phyloP scores from a whole-genome alignment of 1,139 yeast species.

The Debaryomyces sp. region DNA sequence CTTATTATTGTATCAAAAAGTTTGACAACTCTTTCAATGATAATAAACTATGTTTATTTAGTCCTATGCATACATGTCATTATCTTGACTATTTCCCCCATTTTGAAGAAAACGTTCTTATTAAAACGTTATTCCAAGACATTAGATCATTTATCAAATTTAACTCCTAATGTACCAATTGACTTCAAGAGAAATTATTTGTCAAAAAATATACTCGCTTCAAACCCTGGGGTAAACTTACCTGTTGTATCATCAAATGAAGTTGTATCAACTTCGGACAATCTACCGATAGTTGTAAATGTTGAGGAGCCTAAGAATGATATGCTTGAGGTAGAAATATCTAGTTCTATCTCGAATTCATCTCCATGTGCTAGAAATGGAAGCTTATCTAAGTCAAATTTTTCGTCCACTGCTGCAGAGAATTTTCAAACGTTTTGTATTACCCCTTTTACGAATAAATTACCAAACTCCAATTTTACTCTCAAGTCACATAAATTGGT shows the following conservation, averaged over 20 bases:
- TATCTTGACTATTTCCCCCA: constrained; percentile 36
- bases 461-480: constrained; percentile 10
- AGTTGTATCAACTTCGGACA: constrained; percentile 8
- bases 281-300: not conserved
- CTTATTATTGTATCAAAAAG: not conserved
- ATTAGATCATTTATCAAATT: constrained; percentile 33
- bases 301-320: constrained; percentile 11
- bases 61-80: constrained; percentile 47
- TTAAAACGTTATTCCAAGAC: constrained; percentile 30
- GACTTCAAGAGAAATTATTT: constrained; percentile 18
- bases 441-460: constrained; percentile 37
- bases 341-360: constrained; percentile 1
- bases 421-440: constrained; percentile 59
- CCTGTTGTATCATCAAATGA: constrained; percentile 12
- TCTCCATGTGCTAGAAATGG: constrained; percentile 7
- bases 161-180: constrained; percentile 27
- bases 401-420: constrained; percentile 46
- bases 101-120: constrained; percentile 29
- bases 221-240: not conserved
- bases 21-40: constrained; percentile 15
- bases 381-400: not conserved
- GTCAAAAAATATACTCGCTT: not conserved
- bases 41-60: constrained; percentile 35
- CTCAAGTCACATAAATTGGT: constrained; percentile 6
- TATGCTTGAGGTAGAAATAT: constrained; percentile 15